phyloP scores from a whole-genome alignment of 2,329 filamentous ascomycete species.

The Fusarium ambrosium region DNA sequence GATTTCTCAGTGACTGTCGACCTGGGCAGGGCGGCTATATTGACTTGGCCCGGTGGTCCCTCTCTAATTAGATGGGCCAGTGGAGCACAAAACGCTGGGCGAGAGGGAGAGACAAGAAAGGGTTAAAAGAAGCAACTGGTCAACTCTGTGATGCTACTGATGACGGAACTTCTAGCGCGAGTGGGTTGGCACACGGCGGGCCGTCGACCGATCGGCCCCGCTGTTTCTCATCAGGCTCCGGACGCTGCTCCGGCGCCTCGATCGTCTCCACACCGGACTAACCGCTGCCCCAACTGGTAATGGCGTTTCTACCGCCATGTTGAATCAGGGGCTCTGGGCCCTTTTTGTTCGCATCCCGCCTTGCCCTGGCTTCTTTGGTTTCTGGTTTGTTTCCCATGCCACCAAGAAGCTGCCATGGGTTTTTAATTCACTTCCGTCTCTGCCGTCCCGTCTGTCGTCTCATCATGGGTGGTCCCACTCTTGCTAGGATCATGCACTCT shows the following conservation, averaged over 20 bases:
- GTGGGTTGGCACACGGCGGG: conserved; percentile 25
- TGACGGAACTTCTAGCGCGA: neutral
- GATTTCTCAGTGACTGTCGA: neutral
- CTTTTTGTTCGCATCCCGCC: neutral
- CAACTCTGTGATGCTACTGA: neutral
- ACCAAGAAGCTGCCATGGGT: neutral
- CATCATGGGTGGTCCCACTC: neutral
- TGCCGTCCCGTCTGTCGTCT: neutral
- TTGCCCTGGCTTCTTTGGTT: neutral
- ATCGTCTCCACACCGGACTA: conserved; percentile 1
- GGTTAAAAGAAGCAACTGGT: neutral
- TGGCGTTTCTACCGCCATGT: neutral
- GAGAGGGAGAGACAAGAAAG: neutral
- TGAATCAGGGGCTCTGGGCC: neutral
- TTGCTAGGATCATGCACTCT: conserved; percentile 19
- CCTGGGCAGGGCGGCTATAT: conserved; percentile 1
- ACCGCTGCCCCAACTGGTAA: neutral
- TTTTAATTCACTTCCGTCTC: neutral
- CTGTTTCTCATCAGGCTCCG: conserved; percentile 18
- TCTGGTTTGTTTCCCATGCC: neutral
- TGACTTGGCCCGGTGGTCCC: neutral
- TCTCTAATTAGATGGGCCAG: neutral
- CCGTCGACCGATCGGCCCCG: conserved; percentile 39
- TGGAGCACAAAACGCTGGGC: neutral
- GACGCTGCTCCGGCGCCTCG: conserved; percentile 4